These are phyloP conservation scores for Boletus tomentosulus DNA, from an alignment of 768 basidiomycete genomes.

Conservation along the genomic window DNA sequence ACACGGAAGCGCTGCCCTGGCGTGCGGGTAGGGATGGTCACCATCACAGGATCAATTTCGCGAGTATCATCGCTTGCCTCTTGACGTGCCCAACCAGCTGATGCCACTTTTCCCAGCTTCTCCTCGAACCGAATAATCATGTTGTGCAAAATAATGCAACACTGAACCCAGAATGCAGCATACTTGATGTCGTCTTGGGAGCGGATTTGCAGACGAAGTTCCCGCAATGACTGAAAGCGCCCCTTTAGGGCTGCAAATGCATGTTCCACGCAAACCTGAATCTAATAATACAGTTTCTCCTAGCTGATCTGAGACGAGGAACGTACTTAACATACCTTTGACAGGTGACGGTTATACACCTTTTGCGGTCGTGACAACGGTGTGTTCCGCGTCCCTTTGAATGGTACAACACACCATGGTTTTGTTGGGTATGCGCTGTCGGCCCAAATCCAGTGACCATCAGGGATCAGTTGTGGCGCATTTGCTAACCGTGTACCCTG, in stretches of 20 bases:
- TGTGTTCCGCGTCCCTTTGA: not conserved
- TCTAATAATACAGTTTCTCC: not conserved
- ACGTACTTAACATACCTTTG: conserved; percentile 1
- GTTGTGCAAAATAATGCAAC: too few species aligned
- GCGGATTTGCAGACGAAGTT: not conserved
- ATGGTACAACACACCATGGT: conserved; percentile 4
- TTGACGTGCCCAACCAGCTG: too few species aligned
- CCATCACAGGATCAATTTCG: too few species aligned
- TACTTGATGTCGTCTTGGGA: not conserved
- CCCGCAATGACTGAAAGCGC: conserved; percentile 1
- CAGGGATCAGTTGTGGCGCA: not conserved
- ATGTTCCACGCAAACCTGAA: conserved; percentile 1
- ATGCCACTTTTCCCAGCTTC: not conserved
- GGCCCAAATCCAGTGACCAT: conserved; percentile 10
- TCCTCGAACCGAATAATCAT: not conserved
- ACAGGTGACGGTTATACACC: conserved; percentile 1
- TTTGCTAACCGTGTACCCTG: not conserved
- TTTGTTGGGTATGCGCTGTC: conserved; percentile 11
- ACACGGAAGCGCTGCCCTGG: too few species aligned
- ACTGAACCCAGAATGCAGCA: too few species aligned
- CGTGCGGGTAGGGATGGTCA: too few species aligned
- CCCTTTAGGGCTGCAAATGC: conserved; percentile 4
- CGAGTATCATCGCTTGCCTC: too few species aligned
- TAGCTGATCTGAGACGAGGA: too few species aligned
- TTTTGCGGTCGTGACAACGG: not conserved